These are phyloP conservation scores for Scheffersomyces titani DNA, from an alignment of 1,139 yeast species.

Conservation along the genomic window DNA sequence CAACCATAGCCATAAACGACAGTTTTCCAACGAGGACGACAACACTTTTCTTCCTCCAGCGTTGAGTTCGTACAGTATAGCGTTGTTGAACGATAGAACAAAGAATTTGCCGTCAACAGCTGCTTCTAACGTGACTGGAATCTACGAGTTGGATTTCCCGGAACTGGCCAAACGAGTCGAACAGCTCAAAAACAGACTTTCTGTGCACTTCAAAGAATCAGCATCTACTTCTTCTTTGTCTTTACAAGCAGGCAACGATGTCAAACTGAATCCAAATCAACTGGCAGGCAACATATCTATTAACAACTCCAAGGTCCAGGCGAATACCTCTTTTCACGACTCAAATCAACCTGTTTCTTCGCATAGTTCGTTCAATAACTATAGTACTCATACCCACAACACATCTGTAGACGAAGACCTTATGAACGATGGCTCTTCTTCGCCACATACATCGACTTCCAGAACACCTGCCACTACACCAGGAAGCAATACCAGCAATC, in stretches of 20 bases:
- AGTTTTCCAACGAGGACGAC: slow-evolving; percentile 45
- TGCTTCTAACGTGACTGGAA: slow-evolving; percentile 25
- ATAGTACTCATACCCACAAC: slow-evolving; percentile 14
- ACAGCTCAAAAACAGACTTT: slow-evolving; percentile 29
- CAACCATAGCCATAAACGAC: slow-evolving; percentile 15
- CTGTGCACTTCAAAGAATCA: slow-evolving; percentile 33
- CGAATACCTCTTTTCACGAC: slow-evolving; percentile 2
- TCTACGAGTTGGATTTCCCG: slow-evolving; percentile 37
- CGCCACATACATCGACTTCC: slow-evolving; percentile 10
- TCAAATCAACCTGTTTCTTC: slow-evolving; percentile 3
- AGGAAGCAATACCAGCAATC: slow-evolving; percentile 12
- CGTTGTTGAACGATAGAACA: slow-evolving; percentile 31
- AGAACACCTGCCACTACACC: slow-evolving; percentile 21
- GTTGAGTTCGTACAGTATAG: slow-evolving; percentile 56
- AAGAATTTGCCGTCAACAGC: slow-evolving; percentile 1
- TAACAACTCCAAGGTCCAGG: neutral
- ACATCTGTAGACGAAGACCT: slow-evolving; percentile 15
- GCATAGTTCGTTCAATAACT: slow-evolving; percentile 15
- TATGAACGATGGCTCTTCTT: slow-evolving; percentile 10
- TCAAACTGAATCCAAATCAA: neutral
- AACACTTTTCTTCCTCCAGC: slow-evolving; percentile 64
- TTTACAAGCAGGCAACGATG: neutral
- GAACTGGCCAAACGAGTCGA: slow-evolving; percentile 16
- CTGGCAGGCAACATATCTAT: neutral
- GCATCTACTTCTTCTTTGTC: slow-evolving; percentile 10